Base-by-base conservation (phyloP, 495 filamentous ascomycete species). In the Daldinia childiae region DNA sequence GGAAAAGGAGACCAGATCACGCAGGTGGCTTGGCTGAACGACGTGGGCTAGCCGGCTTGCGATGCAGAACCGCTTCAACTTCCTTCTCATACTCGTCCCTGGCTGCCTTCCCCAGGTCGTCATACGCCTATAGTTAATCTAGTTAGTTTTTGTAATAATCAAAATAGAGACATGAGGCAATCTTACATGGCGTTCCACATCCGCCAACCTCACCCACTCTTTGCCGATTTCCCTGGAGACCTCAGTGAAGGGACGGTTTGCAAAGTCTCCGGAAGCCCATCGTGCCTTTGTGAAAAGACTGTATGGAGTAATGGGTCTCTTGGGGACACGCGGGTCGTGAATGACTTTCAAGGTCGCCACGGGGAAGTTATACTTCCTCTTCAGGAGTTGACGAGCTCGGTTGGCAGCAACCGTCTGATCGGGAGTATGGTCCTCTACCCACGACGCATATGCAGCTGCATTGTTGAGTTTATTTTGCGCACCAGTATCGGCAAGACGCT, bases 341-440 rank as follows among this genome's bases (percentile, higher is more conserved):
- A 93, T 71, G 48, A 60, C 15, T 34, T 66, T 67, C 32, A 70
- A 11, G 24, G 19, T 56, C 4, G 79, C 56, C 29, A 76, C 77
- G 2, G 71, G 68, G 3, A 39, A 27, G 12, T 71, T 62, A n/a
- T 43, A 67, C n/a, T 76, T 78, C 54, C 26, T 72, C 64, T 74
- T 78, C 11, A 94, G 83, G 2, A 17, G 14, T 0, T 17, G 58
- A 43, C 93, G 90, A 19, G 92, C 92, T 0, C 5, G 52, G 77
- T 93, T 94, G 62, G 92, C 92, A 2, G 80, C 68, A 41, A 79
- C 71, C 58, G 94, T 91, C 66, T 89, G 77, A 4, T 79, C 66
- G 2, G 86, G 84, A 6, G 88, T 84, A 73, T 91, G 79, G 5
- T 77, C 79, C 30, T 86, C 75, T 30, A 94, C 71, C 90, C 90